Percentiles rank a stretch among this genome's conserved stretches.
Evolutionary conservation across 306 rosid species (phyloP).

Genomic region (Quercus engelmannii): DNA sequence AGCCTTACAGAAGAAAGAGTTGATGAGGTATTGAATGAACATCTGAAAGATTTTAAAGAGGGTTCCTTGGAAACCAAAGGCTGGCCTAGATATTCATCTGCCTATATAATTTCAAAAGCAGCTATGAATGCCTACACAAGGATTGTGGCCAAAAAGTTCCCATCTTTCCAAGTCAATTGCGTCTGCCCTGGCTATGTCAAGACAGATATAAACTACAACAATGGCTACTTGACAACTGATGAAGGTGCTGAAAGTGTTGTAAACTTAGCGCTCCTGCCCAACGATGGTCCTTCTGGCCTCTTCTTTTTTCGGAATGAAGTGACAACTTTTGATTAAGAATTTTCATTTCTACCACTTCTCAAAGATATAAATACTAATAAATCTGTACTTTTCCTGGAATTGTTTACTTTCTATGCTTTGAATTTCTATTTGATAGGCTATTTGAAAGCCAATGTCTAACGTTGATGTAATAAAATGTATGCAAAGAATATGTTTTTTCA

Average conservation of each 20-base stretch:
- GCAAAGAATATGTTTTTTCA: neutral
- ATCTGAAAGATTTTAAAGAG: constrained; percentile 8
- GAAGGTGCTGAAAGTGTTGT: constrained; percentile 1
- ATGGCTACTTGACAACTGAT: neutral
- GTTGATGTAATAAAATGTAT: neutral
- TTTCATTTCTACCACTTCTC: too few relatives aligned
- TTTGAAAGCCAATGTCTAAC: neutral
- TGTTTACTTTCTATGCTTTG: neutral
- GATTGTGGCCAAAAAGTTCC: constrained; percentile 7
- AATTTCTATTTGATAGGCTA: neutral
- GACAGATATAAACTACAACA: neutral
- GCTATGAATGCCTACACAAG: constrained; percentile 19
- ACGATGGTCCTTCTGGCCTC: neutral
- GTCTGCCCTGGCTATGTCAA: constrained; percentile 2
- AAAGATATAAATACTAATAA: neutral
- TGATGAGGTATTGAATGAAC: constrained; percentile 1
- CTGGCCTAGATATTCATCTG: neutral
- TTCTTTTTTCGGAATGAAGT: neutral
- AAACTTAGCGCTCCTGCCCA: neutral
- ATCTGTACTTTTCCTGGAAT: neutral
- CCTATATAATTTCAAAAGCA: constrained; percentile 14
- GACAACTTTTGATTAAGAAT: neutral
- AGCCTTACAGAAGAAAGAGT: constrained; percentile 11
- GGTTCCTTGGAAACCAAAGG: neutral
- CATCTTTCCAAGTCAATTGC: neutral